Conservation (phyloP, 2,329 filamentous ascomycete species). For the Sclerotinia sclerotiorum region DNA sequence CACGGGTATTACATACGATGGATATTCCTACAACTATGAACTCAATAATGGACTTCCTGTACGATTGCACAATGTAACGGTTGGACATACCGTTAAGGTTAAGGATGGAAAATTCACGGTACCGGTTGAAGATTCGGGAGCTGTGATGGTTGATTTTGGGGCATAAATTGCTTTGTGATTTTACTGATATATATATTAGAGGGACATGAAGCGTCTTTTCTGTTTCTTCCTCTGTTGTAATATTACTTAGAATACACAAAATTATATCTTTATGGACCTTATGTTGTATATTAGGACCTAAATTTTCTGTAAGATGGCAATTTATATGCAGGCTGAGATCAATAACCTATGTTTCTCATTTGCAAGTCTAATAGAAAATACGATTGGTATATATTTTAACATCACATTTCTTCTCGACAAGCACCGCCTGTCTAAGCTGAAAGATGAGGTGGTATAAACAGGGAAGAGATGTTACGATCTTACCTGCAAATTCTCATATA, state of each 20-base stretch:
- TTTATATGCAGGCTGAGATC: too few species aligned
- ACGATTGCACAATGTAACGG: conserved; percentile 54
- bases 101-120: conserved; percentile 43
- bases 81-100: conserved; percentile 47
- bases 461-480: too few species aligned
- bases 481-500: too few species aligned
- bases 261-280: background rate
- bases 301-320: too few species aligned
- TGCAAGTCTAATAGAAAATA: too few species aligned
- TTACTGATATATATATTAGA: background rate
- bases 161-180: background rate
- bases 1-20: conserved; percentile 61
- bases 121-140: conserved; percentile 48
- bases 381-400: too few species aligned
- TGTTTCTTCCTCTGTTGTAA: background rate
- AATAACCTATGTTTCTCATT: too few species aligned
- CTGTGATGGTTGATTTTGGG: conserved; percentile 33
- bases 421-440: too few species aligned
- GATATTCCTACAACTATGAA: conserved; percentile 61
- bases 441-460: too few species aligned
- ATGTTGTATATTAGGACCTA: background rate
- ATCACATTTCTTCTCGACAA: too few species aligned
- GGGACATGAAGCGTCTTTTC: background rate
- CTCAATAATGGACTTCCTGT: conserved; percentile 55
- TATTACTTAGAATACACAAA: background rate